phyloP scores from a whole-genome alignment of 2,329 filamentous ascomycete species.

The Cercospora sp. region DNA sequence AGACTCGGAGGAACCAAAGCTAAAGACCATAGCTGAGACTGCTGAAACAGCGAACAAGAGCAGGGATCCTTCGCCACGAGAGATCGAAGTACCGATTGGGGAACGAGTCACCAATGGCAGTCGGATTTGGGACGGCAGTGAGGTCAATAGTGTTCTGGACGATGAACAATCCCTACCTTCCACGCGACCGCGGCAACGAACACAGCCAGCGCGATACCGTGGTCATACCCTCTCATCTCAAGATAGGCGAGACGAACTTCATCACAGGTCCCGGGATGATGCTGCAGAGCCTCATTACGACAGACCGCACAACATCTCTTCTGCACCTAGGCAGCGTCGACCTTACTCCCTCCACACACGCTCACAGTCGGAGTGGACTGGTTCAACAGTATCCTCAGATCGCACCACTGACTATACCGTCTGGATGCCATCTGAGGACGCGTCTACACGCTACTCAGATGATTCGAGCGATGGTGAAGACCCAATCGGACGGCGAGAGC shows the following conservation, averaged over 20 bases:
- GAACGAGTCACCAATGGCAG: conserved; percentile 54
- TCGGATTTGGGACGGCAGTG: conserved; percentile 48
- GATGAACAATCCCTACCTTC: conserved; percentile 16
- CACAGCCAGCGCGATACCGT: conserved; percentile 32
- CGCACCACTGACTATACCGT: conserved; percentile 45
- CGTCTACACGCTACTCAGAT: conserved; percentile 34
- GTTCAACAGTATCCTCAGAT: conserved; percentile 22
- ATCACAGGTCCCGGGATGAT: conserved; percentile 20
- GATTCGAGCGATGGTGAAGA: conserved; percentile 34
- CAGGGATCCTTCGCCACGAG: conserved; percentile 43
- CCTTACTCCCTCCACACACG: conserved; percentile 25
- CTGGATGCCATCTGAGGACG: conserved; percentile 49
- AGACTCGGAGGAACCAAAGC: conserved; percentile 21
- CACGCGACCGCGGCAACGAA: conserved; percentile 17
- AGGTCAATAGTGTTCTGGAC: conserved; percentile 36
- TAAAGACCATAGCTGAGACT: conserved; percentile 12
- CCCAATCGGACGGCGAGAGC: conserved; percentile 12
- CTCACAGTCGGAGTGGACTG: conserved; percentile 34
- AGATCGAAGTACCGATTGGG: conserved; percentile 63
- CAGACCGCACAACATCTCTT: conserved; percentile 17
- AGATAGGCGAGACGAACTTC: conserved; percentile 17
- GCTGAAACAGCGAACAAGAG: conserved; percentile 22
- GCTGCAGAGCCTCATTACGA: conserved; percentile 27
- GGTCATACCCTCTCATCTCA: conserved; percentile 20
- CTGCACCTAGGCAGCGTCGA: conserved; percentile 16